phyloP scores from a whole-genome alignment of 169 alveolate species.

The Plasmodium gallinaceum region DNA sequence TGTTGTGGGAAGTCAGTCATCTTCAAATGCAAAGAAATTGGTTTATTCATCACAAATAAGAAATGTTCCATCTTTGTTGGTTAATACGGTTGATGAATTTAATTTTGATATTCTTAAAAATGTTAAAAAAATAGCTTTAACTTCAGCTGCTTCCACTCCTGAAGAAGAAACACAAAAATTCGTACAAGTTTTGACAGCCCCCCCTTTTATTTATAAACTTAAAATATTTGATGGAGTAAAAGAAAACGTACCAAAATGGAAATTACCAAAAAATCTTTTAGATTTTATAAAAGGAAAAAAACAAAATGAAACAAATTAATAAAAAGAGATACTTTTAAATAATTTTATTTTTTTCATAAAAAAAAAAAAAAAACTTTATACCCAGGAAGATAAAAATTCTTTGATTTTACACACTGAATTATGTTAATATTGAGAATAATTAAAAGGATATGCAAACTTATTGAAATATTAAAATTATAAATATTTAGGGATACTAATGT shows the following conservation, averaged over 20 bases:
- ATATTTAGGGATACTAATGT: no score
- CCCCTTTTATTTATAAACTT: constrained; percentile 77
- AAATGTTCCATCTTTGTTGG: constrained; percentile 78
- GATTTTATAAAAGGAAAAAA: constrained; percentile 79
- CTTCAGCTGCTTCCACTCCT: constrained; percentile 91
- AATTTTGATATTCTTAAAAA: constrained; percentile 79
- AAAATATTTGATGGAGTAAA: constrained; percentile 79
- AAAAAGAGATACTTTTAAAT: background rate
- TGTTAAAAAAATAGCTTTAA: constrained; percentile 80
- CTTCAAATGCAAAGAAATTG: constrained; percentile 87
- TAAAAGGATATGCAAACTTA: no score
- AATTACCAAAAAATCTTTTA: constrained; percentile 85
- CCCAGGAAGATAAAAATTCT: no score
- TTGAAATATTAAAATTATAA: no score
- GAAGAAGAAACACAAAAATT: constrained; percentile 84
- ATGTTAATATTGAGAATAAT: no score
- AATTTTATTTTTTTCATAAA: background rate
- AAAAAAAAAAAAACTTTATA: no score
- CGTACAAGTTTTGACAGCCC: constrained; percentile 68
- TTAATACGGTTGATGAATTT: constrained; percentile 80
- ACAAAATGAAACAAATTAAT: background rate
- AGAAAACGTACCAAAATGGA: constrained; percentile 89
- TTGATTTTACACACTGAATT: no score
- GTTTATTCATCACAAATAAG: constrained; percentile 83
- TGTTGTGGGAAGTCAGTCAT: constrained; percentile 86